Evolutionary conservation across 768 basidiomycete species (phyloP), one percentile per base, ranked within the genome.

Genomic region (Tylopilus plumbeoviolaceoides): DNA sequence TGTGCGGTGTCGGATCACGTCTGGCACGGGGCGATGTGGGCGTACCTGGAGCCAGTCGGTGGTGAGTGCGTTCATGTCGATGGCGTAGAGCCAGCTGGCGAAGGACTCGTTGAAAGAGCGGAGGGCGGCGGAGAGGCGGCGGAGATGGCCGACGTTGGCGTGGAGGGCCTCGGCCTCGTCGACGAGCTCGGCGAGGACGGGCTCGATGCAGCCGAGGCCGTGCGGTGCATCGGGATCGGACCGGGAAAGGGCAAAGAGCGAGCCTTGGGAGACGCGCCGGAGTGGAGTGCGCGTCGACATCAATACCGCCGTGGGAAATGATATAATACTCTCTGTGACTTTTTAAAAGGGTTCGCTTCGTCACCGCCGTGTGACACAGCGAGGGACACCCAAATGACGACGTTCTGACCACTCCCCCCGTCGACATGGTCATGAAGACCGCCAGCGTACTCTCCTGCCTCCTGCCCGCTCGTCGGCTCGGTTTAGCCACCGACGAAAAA

Each of bases 11-110:
- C 11, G 18, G 15, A 28, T 30, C n/a, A 40, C 23, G 36, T 12
- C 3, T 10, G 43, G 23, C 1, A 0, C 6, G 0, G 7, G 30
- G 40, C 0, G 18, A 33, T 3, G 1, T 28, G 17, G 7, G 40
- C 63, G 11, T 56, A 86, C 91, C 78, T 94, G 87, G 1, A 82
- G 83, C 92, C 92, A 97, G 65, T 97, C 94, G 0, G 85, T 85
- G n/a, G 92, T 93, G 51, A 95, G 78, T 3, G 91, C 84, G 64
- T 95, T 93, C 91, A 98, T 95, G 65, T 91, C 87, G 83, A 95
- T 85, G 21, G 86, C 83, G 66, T 94, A 95, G 11, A 95, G 70
- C 80, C 85, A 95, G 64, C 89, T 91, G 14, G 94, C 89, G 63
- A 98, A 95, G 14, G 84, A 83, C 70, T 98, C 94, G 66, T 97